Percentiles rank a stretch among this genome's conserved stretches.
These are phyloP conservation scores for Lolium perenne DNA, from an alignment of 176 grass and related monocot species.

Conservation along the genomic window DNA sequence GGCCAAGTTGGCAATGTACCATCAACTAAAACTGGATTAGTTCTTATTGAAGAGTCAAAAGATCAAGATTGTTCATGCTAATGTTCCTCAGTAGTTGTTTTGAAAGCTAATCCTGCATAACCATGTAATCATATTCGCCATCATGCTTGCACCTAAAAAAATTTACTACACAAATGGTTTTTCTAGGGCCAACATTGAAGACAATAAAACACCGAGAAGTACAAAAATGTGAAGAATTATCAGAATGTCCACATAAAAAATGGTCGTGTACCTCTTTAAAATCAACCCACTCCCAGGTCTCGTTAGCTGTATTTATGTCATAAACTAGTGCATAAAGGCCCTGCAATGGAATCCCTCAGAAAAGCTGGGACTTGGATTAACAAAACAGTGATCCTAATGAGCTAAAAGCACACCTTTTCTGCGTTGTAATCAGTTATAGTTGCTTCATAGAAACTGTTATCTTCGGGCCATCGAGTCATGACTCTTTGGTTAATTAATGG, in stretches of 20 bases:
- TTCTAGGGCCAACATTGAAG: not conserved
- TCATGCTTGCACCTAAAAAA: not conserved
- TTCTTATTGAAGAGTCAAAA: slow-evolving; percentile 24
- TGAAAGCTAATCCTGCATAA: slow-evolving; percentile 11
- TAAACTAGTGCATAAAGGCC: slow-evolving; percentile 75
- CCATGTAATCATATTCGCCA: not conserved
- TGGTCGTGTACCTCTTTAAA: slow-evolving; percentile 69
- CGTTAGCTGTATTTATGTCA: slow-evolving; percentile 83
- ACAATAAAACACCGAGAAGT: not conserved
- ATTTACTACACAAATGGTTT: not conserved
- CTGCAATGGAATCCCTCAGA: slow-evolving; percentile 56
- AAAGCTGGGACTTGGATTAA: slow-evolving; percentile 41
- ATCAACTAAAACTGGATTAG: not conserved
- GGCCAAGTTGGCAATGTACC: not conserved
- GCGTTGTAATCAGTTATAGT: slow-evolving; percentile 74
- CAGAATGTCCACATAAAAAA: slow-evolving; percentile 31
- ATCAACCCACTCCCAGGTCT: slow-evolving; percentile 87
- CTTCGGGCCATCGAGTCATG: slow-evolving; percentile 83
- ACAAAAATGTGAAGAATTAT: slow-evolving; percentile 12
- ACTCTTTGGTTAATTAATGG: slow-evolving; percentile 74
- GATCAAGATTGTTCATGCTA: not conserved
- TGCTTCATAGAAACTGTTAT: slow-evolving; percentile 89
- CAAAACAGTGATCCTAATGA: slow-evolving; percentile 37
- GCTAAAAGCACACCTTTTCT: slow-evolving; percentile 57
- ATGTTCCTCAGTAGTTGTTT: not conserved